Base-by-base conservation (phyloP, 768 basidiomycete species). In the Lentinula raphanica region DNA sequence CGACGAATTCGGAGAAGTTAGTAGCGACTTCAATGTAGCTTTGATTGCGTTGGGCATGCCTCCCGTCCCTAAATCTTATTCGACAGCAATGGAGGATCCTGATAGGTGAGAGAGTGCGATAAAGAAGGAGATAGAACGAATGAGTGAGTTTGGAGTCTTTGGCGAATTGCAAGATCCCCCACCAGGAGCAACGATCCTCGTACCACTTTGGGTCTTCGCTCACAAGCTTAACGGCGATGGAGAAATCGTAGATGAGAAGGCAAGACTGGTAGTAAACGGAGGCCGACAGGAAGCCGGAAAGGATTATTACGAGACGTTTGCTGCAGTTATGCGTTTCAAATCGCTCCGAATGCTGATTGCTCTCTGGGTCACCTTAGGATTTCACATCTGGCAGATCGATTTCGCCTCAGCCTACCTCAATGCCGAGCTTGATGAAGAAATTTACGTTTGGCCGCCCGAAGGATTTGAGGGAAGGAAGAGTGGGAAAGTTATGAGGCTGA, bases 361-460 rank as follows among this genome's bases (percentile, higher is more conserved):
- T 1, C n/a, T 72, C 4, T 54, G 71, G 2, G 69, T 69, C 1
- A 2, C 11, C 0, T 25, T 62, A 7, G 60, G 66, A 44, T 67
- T 67, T 58, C 63, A 68, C 12, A 35, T 75, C 5, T 58, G 72
- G 35, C 51, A 54, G 29, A 61, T 72, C 8, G 70, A 75, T 61
- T 64, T 75, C 38, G 66, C 68, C 13, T 58, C 59, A 0, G 72
- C 69, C 0, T 76, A 32, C 31, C 31, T 32, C 5, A 32, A 32
- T 11, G 31, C 31, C 5, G 11, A 32, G 11, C 31, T 32, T 11
- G 11, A 32, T 32, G 31, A 32, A 45, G 42, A 25, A 45, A 4
- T 19, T 5, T 32, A 32, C 76, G 69, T 54, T 3, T 38, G 51
- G 35, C 59, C 67, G 0, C 65, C 73, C 3, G 66, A 66, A 21